These are phyloP conservation scores for Albifimbria verrucaria DNA, from an alignment of 2,329 filamentous ascomycete genomes.

Conservation along the genomic window DNA sequence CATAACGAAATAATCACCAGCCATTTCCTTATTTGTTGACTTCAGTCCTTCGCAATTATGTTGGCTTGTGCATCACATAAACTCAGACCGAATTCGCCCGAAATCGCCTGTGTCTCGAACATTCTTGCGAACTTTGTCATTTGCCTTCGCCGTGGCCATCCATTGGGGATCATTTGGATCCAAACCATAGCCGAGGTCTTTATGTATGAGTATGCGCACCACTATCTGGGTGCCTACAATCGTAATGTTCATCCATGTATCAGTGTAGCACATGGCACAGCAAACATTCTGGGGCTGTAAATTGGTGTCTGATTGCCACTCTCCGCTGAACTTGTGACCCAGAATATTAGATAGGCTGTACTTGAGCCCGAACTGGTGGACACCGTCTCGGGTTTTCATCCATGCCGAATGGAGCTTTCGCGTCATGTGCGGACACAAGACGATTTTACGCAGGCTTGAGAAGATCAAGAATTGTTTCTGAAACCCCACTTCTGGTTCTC, in stretches of 20 bases:
- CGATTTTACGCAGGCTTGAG: background rate
- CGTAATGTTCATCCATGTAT: background rate
- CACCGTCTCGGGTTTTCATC: background rate
- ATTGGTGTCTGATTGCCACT: background rate
- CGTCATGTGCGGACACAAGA: background rate
- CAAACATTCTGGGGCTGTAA: background rate
- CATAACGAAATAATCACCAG: no score
- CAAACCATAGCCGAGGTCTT: background rate
- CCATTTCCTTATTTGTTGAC: no score
- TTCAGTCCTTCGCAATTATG: no score
- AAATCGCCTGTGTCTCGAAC: background rate
- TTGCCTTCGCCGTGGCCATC: background rate
- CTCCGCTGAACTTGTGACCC: background rate
- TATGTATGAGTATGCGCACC: background rate
- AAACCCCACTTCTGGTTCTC: no score
- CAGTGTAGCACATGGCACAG: background rate
- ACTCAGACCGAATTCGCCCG: background rate
- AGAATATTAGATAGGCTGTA: background rate
- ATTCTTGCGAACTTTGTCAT: background rate
- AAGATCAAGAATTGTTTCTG: no score
- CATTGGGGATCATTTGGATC: background rate
- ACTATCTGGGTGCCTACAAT: background rate
- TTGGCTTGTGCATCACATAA: no score
- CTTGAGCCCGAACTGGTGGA: background rate
- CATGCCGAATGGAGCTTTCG: background rate